Conservation (phyloP, 2,329 filamentous ascomycete genomes). For the Pseudovirgaria hyperparasitica region DNA sequence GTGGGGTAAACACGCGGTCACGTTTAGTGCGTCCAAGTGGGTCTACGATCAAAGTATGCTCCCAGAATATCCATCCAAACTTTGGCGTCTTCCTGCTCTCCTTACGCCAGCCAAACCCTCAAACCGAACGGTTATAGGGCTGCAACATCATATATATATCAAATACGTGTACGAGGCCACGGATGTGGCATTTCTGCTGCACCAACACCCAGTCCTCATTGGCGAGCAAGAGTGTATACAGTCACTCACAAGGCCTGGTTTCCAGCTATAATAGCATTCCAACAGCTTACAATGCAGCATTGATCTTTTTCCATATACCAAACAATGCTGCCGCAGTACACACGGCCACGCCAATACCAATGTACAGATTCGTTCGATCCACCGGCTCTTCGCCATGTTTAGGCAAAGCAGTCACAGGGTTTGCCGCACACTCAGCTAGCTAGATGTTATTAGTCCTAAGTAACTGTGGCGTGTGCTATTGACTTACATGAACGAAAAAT, state of each 20-base stretch:
- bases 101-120: too few relatives aligned
- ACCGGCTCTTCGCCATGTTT: conserved; percentile 76
- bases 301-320: conserved; percentile 43
- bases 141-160: too few relatives aligned
- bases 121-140: too few relatives aligned
- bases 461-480: conserved; percentile 11
- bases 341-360: conserved; percentile 63
- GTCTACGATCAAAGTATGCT: too few relatives aligned
- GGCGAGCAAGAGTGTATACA: too few relatives aligned
- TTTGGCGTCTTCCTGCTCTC: too few relatives aligned
- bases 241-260: too few relatives aligned
- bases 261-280: too few relatives aligned
- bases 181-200: too few relatives aligned
- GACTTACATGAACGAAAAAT: conserved; percentile 60
- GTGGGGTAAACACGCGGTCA: conserved; percentile 1
- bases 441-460: conserved; percentile 12
- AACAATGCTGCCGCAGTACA: conserved; percentile 45
- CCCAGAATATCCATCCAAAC: too few relatives aligned
- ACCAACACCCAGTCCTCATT: too few relatives aligned
- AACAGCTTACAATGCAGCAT: conserved; percentile 6
- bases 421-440: conserved; percentile 83
- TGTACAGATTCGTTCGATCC: conserved; percentile 74
- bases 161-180: too few relatives aligned
- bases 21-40: background rate
- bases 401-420: conserved; percentile 77